Conservation (phyloP, 306 rosid genomes). For the Acacia confusa region DNA sequence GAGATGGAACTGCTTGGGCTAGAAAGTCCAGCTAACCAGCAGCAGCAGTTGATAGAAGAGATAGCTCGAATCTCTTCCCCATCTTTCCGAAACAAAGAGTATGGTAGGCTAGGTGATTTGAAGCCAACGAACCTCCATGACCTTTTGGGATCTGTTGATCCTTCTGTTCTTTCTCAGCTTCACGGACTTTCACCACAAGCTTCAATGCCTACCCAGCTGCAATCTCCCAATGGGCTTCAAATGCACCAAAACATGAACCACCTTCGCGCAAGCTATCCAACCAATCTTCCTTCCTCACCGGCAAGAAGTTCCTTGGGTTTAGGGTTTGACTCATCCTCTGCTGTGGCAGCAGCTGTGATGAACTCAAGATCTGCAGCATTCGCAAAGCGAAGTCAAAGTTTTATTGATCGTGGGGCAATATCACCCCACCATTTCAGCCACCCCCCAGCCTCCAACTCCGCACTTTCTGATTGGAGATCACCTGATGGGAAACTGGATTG, state of each 20-base stretch:
- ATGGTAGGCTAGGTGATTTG: conserved; percentile 65
- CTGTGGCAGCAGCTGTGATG: conserved; percentile 94
- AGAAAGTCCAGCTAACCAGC: conserved; percentile 51
- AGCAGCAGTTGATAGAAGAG: conserved; percentile 81
- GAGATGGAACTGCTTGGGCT: conserved; percentile 83
- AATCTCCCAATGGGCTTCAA: conserved; percentile 63
- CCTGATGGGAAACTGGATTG: conserved; percentile 85
- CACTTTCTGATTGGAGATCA: conserved; percentile 79
- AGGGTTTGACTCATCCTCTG: conserved; percentile 79
- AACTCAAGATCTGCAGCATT: conserved; percentile 90
- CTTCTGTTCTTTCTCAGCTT: conserved; percentile 62
- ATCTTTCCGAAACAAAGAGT: conserved; percentile 54
- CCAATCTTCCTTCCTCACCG: conserved; percentile 74
- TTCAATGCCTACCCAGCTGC: conserved; percentile 28
- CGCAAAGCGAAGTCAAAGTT: conserved; percentile 95
- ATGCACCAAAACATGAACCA: conserved; percentile 91
- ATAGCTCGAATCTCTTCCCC: conserved; percentile 90
- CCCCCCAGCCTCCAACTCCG: conserved; percentile 57
- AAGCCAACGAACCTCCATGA: conserved; percentile 88
- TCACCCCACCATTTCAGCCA: conserved; percentile 44
- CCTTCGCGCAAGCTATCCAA: conserved; percentile 86
- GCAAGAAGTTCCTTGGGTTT: conserved; percentile 64
- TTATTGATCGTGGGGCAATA: conserved; percentile 76
- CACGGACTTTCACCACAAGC: conserved; percentile 58
- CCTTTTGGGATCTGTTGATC: conserved; percentile 69